phyloP scores from a whole-genome alignment of 2,329 filamentous ascomycete genomes.

The Colletotrichum sp. region DNA sequence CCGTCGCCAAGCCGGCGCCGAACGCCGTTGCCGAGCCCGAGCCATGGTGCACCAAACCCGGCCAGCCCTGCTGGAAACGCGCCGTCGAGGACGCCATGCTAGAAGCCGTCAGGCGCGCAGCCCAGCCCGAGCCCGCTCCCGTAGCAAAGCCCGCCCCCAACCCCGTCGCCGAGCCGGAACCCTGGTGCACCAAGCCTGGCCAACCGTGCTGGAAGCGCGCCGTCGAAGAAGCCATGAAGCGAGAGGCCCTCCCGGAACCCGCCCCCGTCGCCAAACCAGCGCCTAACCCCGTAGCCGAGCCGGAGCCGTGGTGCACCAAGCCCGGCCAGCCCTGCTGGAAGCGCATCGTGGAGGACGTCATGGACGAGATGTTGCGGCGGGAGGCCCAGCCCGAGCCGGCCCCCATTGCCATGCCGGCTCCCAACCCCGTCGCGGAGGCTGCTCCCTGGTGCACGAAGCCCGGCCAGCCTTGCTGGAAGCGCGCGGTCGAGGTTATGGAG shows the following conservation, averaged over 20 bases:
- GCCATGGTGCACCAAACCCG: constrained; percentile 29
- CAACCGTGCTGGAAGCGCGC: constrained; percentile 9
- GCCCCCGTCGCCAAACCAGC: neutral
- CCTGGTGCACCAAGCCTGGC: constrained; percentile 28
- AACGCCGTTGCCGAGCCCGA: constrained; percentile 21
- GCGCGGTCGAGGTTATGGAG: constrained; percentile 19
- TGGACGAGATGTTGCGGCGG: neutral
- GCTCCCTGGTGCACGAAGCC: constrained; percentile 27
- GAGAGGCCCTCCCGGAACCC: neutral
- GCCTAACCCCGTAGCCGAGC: constrained; percentile 6
- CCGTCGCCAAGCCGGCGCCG: neutral
- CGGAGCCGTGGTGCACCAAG: constrained; percentile 29
- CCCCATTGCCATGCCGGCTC: neutral
- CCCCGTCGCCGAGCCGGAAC: neutral
- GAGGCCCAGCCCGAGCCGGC: constrained; percentile 25
- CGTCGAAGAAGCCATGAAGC: neutral
- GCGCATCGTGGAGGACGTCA: constrained; percentile 21
- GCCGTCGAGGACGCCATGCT: constrained; percentile 22
- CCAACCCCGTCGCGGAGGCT: neutral
- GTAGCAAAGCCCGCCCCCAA: neutral
- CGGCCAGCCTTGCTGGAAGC: constrained; percentile 13
- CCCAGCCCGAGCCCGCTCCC: constrained; percentile 22
- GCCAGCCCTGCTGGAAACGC: constrained; percentile 11
- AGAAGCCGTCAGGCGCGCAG: neutral
- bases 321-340: constrained; percentile 18